Base-by-base conservation (phyloP, 306 rosid species). In the Prinsepia uniflora region DNA sequence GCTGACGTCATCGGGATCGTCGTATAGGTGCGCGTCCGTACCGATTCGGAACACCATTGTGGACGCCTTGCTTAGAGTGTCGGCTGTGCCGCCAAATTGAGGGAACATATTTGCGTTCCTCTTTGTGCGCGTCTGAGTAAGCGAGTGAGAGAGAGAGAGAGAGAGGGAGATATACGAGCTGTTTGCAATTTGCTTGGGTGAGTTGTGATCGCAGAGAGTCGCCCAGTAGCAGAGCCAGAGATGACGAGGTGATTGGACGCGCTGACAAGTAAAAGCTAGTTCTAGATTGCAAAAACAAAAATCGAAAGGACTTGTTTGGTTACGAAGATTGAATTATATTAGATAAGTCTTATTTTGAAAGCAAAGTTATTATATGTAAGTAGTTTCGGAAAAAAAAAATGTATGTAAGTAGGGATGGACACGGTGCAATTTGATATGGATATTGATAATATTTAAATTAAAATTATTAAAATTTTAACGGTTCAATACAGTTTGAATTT, bases 11-110 rank as follows among this genome's bases (percentile, higher is more conserved):
- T 91, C 96, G 30, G 99, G 99, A 30, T 95, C 99, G 81, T 95
- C 97, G 91, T 95, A 95, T 74, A 95, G 97, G 79, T 91, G 97
- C 3, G 99, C 97, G 73, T 95, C 99, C n/a, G 99, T 89, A 15
- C 99, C 97, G 87, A 95, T 91, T 75, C 97, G 91, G 81, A 89
- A 87, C 80, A 95, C 91, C 73, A 87, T 77, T 58, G 99, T 86
- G 17, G 97, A 95, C n/a, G 97, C 99, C 77, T 91, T 91, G 80
- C 91, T 95, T 79, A 91, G 85, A 49, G 96, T 83, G 39, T 91
- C 97, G 67, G 98, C 93, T 70, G 99, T 91, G 34, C 95, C 96
- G 19, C 96, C 96, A 75, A 94, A 89, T 54, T 89, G 98, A 4
- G 84, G 82, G 76, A 94, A 94, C 99, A 94, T 94, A 10, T 47